Evolutionary conservation across 345 rosid genomes (phyloP).

Genomic region (Raphanus sativus): DNA sequence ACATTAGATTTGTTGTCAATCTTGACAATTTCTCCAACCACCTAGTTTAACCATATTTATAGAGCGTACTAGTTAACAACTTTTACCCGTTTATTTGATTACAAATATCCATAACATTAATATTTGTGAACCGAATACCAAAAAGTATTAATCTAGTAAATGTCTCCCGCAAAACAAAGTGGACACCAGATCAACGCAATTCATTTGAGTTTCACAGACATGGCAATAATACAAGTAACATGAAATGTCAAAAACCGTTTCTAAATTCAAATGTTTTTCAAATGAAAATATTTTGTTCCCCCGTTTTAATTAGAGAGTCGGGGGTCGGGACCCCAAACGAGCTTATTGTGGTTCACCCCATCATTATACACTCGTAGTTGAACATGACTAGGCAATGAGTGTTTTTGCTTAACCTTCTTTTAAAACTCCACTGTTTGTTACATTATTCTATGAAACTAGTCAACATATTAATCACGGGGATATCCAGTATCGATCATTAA

Average conservation of each 20-base stretch:
- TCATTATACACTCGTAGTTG: conserved; percentile 41
- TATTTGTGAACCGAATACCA: background rate
- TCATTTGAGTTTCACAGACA: conserved; percentile 6
- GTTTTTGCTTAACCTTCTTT: conserved; percentile 19
- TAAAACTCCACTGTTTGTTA: background rate
- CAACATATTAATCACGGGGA: conserved; percentile 36
- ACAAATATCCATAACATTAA: background rate
- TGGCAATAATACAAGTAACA: conserved; percentile 19
- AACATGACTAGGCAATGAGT: conserved; percentile 39
- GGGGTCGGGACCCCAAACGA: conserved; percentile 31
- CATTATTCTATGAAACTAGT: conserved; percentile 25
- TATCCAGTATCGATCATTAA: conserved; percentile 8
- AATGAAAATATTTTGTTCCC: background rate
- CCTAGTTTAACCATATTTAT: background rate
- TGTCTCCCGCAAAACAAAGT: conserved; percentile 28
- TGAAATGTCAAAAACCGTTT: conserved; percentile 6
- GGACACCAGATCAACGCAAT: conserved; percentile 27
- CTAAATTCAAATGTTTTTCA: background rate
- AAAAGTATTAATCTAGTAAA: background rate
- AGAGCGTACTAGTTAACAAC: background rate
- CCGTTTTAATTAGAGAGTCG: background rate
- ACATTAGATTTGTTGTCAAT: background rate
- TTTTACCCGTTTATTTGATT: background rate
- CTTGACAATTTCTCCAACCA: background rate
- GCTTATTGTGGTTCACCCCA: conserved; percentile 30